These are phyloP conservation scores for Chlamydomonas sp. DNA, from an alignment of 139 green algal genomes.

Conservation along the genomic window DNA sequence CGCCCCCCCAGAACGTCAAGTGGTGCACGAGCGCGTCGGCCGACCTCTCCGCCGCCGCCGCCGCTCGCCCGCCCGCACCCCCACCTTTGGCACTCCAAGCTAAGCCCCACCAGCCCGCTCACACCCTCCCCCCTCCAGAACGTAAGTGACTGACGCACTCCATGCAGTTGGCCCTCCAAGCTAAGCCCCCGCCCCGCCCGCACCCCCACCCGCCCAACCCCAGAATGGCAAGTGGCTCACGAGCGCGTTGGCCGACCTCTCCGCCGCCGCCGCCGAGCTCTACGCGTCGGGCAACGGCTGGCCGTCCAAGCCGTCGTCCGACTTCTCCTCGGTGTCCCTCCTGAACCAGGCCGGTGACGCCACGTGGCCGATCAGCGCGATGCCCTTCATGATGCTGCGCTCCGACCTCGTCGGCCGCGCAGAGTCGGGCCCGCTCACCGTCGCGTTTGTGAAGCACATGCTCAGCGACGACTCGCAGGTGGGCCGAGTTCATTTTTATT, in stretches of 20 bases:
- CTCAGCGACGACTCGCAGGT: too few species aligned
- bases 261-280: slow-evolving; percentile 16
- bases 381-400: slow-evolving; percentile 29
- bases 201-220: too few species aligned
- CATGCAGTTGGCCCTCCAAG: too few species aligned
- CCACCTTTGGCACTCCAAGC: too few species aligned
- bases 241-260: background rate
- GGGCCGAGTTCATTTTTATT: too few species aligned
- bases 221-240: slow-evolving; percentile 2
- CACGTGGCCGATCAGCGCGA: slow-evolving; percentile 30
- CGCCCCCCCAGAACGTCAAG: background rate
- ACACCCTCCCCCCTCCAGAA: too few species aligned
- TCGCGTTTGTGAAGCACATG: too few species aligned
- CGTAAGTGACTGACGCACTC: too few species aligned
- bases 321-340: slow-evolving; percentile 20
- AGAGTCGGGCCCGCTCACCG: slow-evolving; percentile 6
- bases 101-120: too few species aligned
- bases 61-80: too few species aligned
- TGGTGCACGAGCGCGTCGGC: background rate
- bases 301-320: slow-evolving; percentile 21
- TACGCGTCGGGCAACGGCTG: slow-evolving; percentile 29
- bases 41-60: slow-evolving; percentile 18
- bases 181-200: too few species aligned
- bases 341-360: slow-evolving; percentile 24
- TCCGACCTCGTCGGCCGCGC: slow-evolving; percentile 9